Evolutionary conservation across 2,329 filamentous ascomycete species (phyloP).

Genomic region (Chaetomiaceae sp.): DNA sequence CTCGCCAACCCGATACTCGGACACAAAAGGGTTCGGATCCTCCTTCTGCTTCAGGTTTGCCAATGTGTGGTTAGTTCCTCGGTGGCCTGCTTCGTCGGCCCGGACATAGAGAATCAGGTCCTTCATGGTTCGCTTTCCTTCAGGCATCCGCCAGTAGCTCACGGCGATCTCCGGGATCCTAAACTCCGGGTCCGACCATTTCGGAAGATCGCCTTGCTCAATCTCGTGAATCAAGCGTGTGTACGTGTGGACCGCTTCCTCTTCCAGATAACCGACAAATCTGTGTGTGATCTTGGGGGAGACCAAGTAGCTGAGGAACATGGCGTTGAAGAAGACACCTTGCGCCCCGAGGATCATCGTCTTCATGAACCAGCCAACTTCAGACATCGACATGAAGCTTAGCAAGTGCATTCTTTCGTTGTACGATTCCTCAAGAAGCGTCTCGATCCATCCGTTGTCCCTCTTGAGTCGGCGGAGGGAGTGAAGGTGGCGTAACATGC

Average conservation of each 20-base stretch:
- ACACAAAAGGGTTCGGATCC: conserved; percentile 91
- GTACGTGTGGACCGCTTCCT: conserved; percentile 95
- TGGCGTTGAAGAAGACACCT: conserved; percentile 92
- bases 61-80: conserved; percentile 94
- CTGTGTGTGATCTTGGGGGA: conserved; percentile 86
- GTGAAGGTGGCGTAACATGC: conserved; percentile 85
- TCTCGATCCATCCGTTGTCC: conserved; percentile 97
- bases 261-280: conserved; percentile 95
- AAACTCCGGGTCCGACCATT: conserved; percentile 68
- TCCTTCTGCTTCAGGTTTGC: conserved; percentile 78
- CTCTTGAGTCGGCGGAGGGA: conserved; percentile 80
- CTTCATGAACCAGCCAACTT: conserved; percentile 80
- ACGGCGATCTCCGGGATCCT: conserved; percentile 83
- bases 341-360: conserved; percentile 87
- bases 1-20: conserved; percentile 67
- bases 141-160: conserved; percentile 91
- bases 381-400: conserved; percentile 76
- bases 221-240: conserved; percentile 83
- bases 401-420: conserved; percentile 92
- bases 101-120: conserved; percentile 85
- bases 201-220: conserved; percentile 75
- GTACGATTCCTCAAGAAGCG: conserved; percentile 81
- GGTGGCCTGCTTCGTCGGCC: conserved; percentile 68
- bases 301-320: conserved; percentile 85
- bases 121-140: conserved; percentile 74